Evolutionary conservation across 1,139 yeast genomes (phyloP).

Genomic region (Geotrichum phurueaensis): DNA sequence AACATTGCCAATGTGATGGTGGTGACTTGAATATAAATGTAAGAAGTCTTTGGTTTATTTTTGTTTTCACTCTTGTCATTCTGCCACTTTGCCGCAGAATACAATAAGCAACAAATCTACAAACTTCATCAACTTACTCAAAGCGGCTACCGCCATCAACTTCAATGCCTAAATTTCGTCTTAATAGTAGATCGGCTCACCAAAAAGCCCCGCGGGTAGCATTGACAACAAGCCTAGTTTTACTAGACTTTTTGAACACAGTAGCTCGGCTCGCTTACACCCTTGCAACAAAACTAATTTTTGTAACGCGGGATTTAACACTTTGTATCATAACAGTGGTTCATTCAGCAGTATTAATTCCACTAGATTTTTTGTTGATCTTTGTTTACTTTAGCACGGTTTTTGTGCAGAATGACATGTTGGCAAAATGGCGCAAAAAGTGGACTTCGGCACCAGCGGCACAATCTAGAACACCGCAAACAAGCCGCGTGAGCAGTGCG

Average conservation of each 20-base stretch:
- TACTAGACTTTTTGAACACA: constrained; percentile 7
- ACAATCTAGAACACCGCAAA: not conserved
- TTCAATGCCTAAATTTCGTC: not conserved
- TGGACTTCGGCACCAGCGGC: not conserved
- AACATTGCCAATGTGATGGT: too few relatives aligned
- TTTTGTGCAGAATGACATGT: not conserved
- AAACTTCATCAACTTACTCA: too few relatives aligned
- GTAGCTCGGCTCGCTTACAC: constrained; percentile 10
- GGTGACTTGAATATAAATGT: too few relatives aligned
- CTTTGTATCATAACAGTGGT: not conserved
- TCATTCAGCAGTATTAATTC: not conserved
- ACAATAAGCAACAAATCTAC: not conserved
- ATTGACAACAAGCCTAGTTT: constrained; percentile 28
- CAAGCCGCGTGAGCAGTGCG: not conserved
- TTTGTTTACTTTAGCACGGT: not conserved
- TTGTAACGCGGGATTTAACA: not conserved
- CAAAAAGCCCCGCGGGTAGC: not conserved
- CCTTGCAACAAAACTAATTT: constrained; percentile 7
- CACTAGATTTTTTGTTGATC: not conserved
- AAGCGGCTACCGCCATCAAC: too few relatives aligned
- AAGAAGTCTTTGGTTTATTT: not conserved
- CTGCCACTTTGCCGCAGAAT: not conserved
- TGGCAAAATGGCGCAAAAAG: not conserved
- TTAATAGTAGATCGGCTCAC: not conserved
- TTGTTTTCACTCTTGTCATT: not conserved